phyloP scores from a whole-genome alignment of 2,329 filamentous ascomycete species.

The Exophiala oligosperma region DNA sequence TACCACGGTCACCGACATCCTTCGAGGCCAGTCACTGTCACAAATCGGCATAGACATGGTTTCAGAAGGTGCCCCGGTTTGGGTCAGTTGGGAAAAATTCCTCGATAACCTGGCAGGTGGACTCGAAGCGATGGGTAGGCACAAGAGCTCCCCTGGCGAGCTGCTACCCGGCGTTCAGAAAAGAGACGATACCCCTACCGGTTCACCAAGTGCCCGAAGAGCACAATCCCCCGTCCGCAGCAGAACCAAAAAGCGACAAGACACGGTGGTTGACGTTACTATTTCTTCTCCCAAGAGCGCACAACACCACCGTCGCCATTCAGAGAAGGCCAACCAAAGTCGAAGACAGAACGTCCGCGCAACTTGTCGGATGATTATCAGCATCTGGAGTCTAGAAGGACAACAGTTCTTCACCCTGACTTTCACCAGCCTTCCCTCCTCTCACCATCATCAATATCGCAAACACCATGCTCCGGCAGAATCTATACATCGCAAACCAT shows the following conservation, averaged over 20 bases:
- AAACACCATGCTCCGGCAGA: conserved; percentile 21
- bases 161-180: conserved; percentile 5
- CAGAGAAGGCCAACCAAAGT: conserved; percentile 35
- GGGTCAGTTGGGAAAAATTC: conserved; percentile 55
- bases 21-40: conserved; percentile 66
- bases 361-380: conserved; percentile 74
- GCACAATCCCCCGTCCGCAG: conserved; percentile 16
- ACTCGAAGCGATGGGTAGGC: conserved; percentile 1
- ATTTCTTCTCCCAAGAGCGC: conserved; percentile 54
- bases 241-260: conserved; percentile 48
- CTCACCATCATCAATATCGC: conserved; percentile 40
- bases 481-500: conserved; percentile 15
- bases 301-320: conserved; percentile 33
- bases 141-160: neutral
- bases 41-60: conserved; percentile 73
- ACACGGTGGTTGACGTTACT: conserved; percentile 67
- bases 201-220: conserved; percentile 8
- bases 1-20: conserved; percentile 54
- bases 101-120: conserved; percentile 50
- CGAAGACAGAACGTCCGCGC: conserved; percentile 45
- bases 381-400: conserved; percentile 69
- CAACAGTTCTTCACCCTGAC: conserved; percentile 72
- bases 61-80: conserved; percentile 60
- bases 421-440: conserved; percentile 57
- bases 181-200: conserved; percentile 19